phyloP scores from a whole-genome alignment of 2,329 filamentous ascomycete genomes.

The Magnaporthiopsis rhizophila region DNA sequence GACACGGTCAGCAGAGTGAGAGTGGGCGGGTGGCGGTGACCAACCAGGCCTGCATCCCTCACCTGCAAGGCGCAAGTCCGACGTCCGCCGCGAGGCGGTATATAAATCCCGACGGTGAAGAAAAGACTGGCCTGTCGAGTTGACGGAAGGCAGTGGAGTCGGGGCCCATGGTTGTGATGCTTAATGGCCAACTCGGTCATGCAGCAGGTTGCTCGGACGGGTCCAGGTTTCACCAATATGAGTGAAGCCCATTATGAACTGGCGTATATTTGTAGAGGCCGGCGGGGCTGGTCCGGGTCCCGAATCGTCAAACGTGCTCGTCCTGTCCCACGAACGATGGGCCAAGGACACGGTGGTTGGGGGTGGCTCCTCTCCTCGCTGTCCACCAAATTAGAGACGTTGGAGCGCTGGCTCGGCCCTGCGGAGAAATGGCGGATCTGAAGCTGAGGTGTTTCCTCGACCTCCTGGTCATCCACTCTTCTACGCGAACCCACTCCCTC shows the following conservation, averaged over 20 bases:
- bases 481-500: background rate
- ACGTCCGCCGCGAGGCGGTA: background rate
- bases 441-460: background rate
- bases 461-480: background rate
- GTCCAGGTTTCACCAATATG: background rate
- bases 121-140: background rate
- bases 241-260: background rate
- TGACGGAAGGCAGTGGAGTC: background rate
- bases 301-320: background rate
- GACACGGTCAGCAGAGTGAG: background rate
- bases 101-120: background rate
- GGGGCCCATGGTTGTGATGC: background rate
- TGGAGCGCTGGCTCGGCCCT: background rate
- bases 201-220: background rate
- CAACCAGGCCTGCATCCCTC: background rate
- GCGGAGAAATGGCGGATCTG: background rate
- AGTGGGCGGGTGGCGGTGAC: background rate
- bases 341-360: background rate
- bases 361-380: no score
- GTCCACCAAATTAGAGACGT: background rate
- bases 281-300: background rate
- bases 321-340: background rate
- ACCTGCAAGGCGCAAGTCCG: background rate
- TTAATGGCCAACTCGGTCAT: background rate
- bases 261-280: background rate